phyloP scores from a whole-genome alignment of 306 rosid species.

The Dryas alaskensis region DNA sequence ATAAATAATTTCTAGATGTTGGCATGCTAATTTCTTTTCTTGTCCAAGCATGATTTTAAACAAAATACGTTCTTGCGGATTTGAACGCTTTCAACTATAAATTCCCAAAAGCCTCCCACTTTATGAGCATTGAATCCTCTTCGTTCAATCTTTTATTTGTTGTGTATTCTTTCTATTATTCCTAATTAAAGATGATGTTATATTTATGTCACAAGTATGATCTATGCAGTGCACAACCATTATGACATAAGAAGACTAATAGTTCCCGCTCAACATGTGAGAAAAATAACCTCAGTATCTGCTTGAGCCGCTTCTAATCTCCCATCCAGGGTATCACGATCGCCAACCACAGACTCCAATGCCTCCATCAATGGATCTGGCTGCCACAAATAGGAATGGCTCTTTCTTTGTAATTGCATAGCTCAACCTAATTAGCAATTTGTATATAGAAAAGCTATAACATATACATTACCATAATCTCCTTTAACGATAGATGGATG shows the following conservation, averaged over 20 bases:
- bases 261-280: constrained; percentile 7
- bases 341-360: constrained; percentile 81
- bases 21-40: not conserved
- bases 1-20: not conserved
- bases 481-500: constrained; percentile 77
- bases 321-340: constrained; percentile 50
- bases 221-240: not conserved
- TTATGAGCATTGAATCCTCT: not conserved
- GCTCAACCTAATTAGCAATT: constrained; percentile 4
- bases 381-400: constrained; percentile 37
- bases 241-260: not conserved
- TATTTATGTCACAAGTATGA: not conserved
- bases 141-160: not conserved
- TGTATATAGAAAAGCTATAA: not conserved
- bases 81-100: not conserved
- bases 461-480: constrained; percentile 51
- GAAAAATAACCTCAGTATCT: constrained; percentile 59
- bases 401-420: constrained; percentile 1
- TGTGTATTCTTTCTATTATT: not conserved
- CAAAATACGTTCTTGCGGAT: not conserved
- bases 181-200: not conserved
- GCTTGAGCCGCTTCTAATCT: constrained; percentile 60
- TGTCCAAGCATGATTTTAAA: not conserved
- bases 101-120: not conserved
- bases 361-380: constrained; percentile 84